phyloP scores from a whole-genome alignment of 78 protist species.

The Dictyostelium capitatum region DNA sequence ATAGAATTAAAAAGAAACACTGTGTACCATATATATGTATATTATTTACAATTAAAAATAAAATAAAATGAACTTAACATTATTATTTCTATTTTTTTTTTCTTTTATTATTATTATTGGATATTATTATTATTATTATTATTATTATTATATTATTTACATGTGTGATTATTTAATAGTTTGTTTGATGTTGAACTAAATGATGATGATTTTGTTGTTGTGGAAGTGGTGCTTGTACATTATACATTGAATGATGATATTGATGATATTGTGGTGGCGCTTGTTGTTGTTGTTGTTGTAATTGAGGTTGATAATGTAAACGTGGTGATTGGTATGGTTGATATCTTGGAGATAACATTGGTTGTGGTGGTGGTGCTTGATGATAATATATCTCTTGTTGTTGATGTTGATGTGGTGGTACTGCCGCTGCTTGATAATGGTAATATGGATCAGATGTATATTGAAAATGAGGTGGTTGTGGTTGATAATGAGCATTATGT shows the following conservation, averaged over 20 bases:
- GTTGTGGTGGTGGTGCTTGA: background rate
- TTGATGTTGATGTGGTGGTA: background rate
- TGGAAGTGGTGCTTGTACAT: background rate
- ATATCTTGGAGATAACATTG: no score
- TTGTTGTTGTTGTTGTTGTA: background rate
- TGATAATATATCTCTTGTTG: background rate
- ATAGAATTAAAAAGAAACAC: background rate
- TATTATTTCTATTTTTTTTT: background rate
- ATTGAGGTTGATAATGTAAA: background rate
- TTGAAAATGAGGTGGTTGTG: background rate
- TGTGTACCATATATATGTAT: no score
- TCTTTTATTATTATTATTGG: background rate
- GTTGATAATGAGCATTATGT: background rate
- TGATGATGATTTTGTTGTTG: no score
- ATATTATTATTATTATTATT: no score
- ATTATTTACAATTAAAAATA: background rate
- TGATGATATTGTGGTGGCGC: background rate
- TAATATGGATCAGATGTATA: no score
- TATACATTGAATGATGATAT: background rate
- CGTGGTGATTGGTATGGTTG: background rate
- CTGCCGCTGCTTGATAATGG: no score
- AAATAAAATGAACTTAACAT: conserved; percentile 12
- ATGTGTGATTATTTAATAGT: no score
- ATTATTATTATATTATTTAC: no score
- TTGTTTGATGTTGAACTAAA: no score